phyloP scores from a whole-genome alignment of 2,329 filamentous ascomycete genomes.

The Blumeria graminis region DNA sequence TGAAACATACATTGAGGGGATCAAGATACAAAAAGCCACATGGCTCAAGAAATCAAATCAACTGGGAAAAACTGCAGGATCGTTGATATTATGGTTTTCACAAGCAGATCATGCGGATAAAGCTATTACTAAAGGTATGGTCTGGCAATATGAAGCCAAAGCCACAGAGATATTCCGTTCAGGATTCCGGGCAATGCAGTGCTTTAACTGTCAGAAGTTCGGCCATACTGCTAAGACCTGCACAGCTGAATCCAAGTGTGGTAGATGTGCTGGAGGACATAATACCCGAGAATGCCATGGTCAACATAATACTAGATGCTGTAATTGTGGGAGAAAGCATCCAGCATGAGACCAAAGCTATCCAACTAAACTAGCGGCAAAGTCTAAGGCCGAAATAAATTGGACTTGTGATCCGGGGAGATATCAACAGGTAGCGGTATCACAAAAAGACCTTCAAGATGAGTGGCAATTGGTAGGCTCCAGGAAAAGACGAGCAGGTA shows the following conservation, averaged over 20 bases:
- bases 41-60: not conserved
- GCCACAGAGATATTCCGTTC: not conserved
- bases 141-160: not conserved
- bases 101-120: not conserved
- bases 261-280: not conserved
- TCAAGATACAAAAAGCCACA: not conserved
- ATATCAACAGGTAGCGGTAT: not conserved
- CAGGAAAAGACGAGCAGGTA: not conserved
- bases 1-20: not conserved
- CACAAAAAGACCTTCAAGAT: too few relatives aligned
- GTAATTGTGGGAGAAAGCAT: not conserved
- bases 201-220: not conserved
- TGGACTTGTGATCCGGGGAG: not conserved
- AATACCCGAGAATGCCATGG: not conserved
- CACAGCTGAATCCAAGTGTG: not conserved
- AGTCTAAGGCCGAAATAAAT: not conserved
- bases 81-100: not conserved
- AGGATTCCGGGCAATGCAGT: not conserved
- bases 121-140: not conserved
- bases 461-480: not conserved
- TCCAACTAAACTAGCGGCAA: not conserved
- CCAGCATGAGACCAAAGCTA: too few relatives aligned
- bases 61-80: not conserved
- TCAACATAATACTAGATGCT: not conserved
- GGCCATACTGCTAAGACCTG: not conserved